Percentiles rank a stretch among this genome's conserved stretches.
Conservation (phyloP, 805 yeast genomes). For the Peterozyma xylosa region DNA sequence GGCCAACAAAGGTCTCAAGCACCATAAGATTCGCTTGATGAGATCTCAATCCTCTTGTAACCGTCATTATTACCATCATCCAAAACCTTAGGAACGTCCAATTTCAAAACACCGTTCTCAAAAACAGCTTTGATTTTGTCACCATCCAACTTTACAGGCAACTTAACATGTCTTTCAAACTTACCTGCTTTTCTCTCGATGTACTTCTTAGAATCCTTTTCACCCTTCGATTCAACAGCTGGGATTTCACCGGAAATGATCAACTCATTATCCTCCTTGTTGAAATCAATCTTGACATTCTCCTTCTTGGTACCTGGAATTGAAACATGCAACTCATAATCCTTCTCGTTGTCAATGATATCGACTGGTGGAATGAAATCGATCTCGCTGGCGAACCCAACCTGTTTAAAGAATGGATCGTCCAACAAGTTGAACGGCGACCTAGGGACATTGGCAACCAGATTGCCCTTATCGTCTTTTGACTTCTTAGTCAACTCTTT, state of each 20-base stretch:
- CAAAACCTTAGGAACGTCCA: conserved; percentile 32
- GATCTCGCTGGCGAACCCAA: conserved; percentile 5
- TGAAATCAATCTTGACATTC: conserved; percentile 35
- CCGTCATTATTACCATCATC: conserved; percentile 9
- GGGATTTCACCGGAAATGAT: conserved; percentile 36
- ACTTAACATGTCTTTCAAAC: conserved; percentile 32
- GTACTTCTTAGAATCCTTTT: conserved; percentile 12
- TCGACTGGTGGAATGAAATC: conserved; percentile 36
- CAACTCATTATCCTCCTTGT: conserved; percentile 34
- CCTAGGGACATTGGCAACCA: conserved; percentile 16
- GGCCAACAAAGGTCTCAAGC: too few relatives aligned
- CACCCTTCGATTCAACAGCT: conserved; percentile 5
- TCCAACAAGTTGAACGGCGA: conserved; percentile 18
- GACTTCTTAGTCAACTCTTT: conserved; percentile 2
- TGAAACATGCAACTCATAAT: conserved; percentile 33
- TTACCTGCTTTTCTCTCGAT: conserved; percentile 29
- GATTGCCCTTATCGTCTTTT: conserved; percentile 6
- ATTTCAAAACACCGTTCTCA: conserved; percentile 34
- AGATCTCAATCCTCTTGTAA: conserved; percentile 16
- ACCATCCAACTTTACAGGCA: conserved; percentile 35
- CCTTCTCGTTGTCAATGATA: conserved; percentile 32
- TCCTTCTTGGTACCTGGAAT: conserved; percentile 42
- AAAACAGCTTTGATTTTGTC: conserved; percentile 37
- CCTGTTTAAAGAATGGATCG: conserved; percentile 12
- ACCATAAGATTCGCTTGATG: conserved; percentile 5